These are phyloP conservation scores for Talaromyces marneffei DNA, from an alignment of 2,329 filamentous ascomycete genomes.

Conservation along the genomic window DNA sequence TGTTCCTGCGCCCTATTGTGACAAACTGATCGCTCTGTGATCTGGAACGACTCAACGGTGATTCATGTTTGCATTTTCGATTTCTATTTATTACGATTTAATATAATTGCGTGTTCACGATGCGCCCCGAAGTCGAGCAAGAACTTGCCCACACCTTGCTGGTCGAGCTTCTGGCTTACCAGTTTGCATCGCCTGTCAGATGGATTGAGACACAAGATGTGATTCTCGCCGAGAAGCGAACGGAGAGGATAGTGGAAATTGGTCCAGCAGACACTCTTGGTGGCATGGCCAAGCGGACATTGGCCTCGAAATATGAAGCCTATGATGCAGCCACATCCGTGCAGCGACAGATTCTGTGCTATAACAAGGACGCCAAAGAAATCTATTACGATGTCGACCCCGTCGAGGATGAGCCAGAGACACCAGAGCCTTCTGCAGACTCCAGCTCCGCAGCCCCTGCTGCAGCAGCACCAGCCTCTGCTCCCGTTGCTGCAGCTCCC, in stretches of 20 bases:
- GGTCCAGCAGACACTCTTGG: slow-evolving; percentile 94
- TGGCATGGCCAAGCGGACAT: slow-evolving; percentile 92
- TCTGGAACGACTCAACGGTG: neutral
- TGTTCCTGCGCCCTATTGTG: slow-evolving; percentile 4
- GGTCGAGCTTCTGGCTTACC: slow-evolving; percentile 97
- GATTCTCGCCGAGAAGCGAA: slow-evolving; percentile 89
- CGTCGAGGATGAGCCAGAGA: slow-evolving; percentile 77
- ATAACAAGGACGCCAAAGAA: slow-evolving; percentile 98
- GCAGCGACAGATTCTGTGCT: slow-evolving; percentile 95
- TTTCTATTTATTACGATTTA: slow-evolving; percentile 8
- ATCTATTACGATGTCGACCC: slow-evolving; percentile 99
- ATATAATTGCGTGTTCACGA: slow-evolving; percentile 44
- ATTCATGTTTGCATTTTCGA: slow-evolving; percentile 10
- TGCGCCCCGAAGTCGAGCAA: slow-evolving; percentile 99
- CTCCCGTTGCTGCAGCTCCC: slow-evolving; percentile 51
- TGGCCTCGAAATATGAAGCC: slow-evolving; percentile 96
- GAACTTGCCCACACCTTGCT: slow-evolving; percentile 97
- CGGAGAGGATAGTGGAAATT: slow-evolving; percentile 95
- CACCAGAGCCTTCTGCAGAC: slow-evolving; percentile 35
- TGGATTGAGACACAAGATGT: slow-evolving; percentile 99
- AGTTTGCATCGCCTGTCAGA: slow-evolving; percentile 96
- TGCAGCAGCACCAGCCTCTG: slow-evolving; percentile 43
- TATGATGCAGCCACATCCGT: slow-evolving; percentile 96
- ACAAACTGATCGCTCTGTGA: slow-evolving; percentile 3
- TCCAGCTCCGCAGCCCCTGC: slow-evolving; percentile 34